A percentile compares a stretch with the other conserved stretches of the same genome.
Evolutionary conservation across 805 yeast genomes (phyloP).

Genomic region (Groenewaldozyma tartarivorans): DNA sequence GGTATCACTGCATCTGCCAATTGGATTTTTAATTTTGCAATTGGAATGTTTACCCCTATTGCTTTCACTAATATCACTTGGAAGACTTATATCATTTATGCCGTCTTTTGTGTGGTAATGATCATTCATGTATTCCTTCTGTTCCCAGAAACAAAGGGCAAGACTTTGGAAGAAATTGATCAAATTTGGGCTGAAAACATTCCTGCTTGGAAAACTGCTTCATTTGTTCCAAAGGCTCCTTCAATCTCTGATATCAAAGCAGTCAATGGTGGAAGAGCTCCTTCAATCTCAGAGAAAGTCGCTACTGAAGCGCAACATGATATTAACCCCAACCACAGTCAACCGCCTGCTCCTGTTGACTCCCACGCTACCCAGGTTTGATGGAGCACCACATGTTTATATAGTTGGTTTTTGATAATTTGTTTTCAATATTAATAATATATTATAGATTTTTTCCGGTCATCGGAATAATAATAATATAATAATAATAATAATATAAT

Average conservation of each 20-base stretch:
- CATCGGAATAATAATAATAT: too few species aligned
- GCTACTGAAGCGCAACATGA: slow-evolving; percentile 9
- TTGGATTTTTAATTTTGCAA: slow-evolving; percentile 11
- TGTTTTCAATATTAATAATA: too few species aligned
- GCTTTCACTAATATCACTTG: slow-evolving; percentile 2
- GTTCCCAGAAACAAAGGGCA: slow-evolving; percentile 35
- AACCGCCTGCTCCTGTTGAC: too few species aligned
- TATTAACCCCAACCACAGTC: too few species aligned
- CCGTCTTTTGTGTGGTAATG: slow-evolving; percentile 11
- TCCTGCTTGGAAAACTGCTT: slow-evolving; percentile 75
- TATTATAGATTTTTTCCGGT: too few species aligned
- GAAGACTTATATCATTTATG: slow-evolving; percentile 30
- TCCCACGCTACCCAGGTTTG: too few species aligned
- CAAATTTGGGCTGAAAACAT: slow-evolving; percentile 41
- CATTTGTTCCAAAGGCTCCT: slow-evolving; percentile 45
- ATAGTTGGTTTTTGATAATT: too few species aligned
- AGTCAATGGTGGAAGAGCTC: slow-evolving; percentile 21
- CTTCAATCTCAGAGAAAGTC: slow-evolving; percentile 16
- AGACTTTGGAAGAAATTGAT: slow-evolving; percentile 35
- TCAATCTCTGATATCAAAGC: slow-evolving; percentile 18
- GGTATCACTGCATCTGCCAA: slow-evolving; percentile 8
- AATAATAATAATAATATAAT: too few species aligned
- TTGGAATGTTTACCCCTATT: slow-evolving; percentile 5
- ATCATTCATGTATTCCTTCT: slow-evolving; percentile 28
- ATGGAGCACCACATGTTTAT: too few species aligned